Conservation (phyloP, 192 early-diverging fungal genomes). For the Tieghemiomyces parasiticus region DNA sequence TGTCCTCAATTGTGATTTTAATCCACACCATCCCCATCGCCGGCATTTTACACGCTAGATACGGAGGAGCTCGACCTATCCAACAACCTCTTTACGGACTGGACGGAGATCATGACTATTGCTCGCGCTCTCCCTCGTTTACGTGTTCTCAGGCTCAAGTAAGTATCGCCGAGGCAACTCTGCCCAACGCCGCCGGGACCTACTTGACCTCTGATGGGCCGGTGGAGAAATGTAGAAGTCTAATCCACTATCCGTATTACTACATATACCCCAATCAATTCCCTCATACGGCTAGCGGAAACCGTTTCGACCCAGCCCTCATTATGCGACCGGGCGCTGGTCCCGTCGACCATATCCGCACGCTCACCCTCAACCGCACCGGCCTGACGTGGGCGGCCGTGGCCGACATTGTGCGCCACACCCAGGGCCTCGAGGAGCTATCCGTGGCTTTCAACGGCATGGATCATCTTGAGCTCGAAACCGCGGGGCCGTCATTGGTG, state of each 20-base stretch:
- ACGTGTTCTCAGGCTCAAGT: background rate
- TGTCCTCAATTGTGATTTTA: too few relatives aligned
- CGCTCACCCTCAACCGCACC: background rate
- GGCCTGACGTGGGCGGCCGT: background rate
- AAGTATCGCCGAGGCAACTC: background rate
- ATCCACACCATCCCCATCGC: background rate
- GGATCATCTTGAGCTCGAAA: background rate
- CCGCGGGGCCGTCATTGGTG: background rate
- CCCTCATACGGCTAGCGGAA: background rate
- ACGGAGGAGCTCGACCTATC: constrained; percentile 2
- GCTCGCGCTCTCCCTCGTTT: background rate
- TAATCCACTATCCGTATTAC: background rate
- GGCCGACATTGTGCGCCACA: background rate
- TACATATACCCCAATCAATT: background rate
- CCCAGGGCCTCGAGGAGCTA: background rate
- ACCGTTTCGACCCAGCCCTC: background rate
- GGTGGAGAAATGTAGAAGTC: background rate
- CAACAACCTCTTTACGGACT: background rate
- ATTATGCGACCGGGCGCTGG: background rate
- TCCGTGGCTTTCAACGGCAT: constrained; percentile 1
- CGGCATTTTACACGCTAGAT: background rate
- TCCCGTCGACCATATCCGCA: background rate
- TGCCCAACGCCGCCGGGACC: background rate
- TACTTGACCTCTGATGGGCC: background rate
- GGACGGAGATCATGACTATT: background rate